Conservation (phyloP, 495 filamentous ascomycete genomes). For the Trichoderma virens region DNA sequence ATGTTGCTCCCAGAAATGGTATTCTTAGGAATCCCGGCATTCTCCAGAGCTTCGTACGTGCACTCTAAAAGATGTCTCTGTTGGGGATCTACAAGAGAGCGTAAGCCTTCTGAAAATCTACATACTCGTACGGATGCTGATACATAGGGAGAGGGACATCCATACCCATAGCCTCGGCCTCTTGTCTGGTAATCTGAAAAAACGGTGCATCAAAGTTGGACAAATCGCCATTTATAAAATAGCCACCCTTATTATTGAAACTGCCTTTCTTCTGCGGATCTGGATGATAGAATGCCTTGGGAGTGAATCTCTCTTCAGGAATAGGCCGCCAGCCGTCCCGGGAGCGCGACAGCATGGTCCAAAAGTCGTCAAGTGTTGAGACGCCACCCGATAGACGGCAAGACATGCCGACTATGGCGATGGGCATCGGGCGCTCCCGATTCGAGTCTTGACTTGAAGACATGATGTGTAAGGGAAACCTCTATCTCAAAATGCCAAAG, state of each 20-base stretch:
- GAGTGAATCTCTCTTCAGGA: constrained; percentile 62
- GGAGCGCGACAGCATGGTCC: constrained; percentile 53
- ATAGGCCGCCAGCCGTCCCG: constrained; percentile 50
- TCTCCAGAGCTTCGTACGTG: constrained; percentile 81
- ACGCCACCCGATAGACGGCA: constrained; percentile 47
- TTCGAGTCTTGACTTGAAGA: constrained; percentile 17
- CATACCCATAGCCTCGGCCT: constrained; percentile 60
- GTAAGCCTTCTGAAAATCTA: constrained; percentile 7
- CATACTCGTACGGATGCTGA: neutral
- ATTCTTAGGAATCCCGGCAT: constrained; percentile 76
- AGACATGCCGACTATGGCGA: constrained; percentile 51
- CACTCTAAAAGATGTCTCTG: constrained; percentile 73
- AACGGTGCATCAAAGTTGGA: constrained; percentile 76
- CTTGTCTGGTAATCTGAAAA: constrained; percentile 66
- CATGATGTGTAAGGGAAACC: neutral
- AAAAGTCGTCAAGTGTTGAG: constrained; percentile 47
- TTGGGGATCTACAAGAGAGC: constrained; percentile 52
- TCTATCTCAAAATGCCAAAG: constrained; percentile 19
- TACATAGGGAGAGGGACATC: neutral
- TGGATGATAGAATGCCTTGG: constrained; percentile 63
- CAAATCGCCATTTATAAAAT: constrained; percentile 66
- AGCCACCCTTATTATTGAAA: constrained; percentile 69
- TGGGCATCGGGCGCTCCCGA: constrained; percentile 23
- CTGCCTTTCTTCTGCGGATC: constrained; percentile 67
- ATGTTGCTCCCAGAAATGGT: constrained; percentile 66